phyloP scores from a whole-genome alignment of 306 rosid species.

The Pachyrhizus erosus region DNA sequence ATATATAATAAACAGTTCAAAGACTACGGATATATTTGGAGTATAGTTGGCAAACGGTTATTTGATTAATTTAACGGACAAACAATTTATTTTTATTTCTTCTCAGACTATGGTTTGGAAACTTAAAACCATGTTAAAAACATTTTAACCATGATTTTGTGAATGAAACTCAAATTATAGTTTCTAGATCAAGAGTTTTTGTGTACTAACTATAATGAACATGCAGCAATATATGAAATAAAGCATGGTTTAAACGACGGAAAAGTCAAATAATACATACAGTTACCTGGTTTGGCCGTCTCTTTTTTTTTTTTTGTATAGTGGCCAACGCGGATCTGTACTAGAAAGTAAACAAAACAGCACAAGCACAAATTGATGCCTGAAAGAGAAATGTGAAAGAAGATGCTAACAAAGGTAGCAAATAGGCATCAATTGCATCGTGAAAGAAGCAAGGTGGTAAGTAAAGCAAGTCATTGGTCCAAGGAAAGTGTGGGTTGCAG shows the following conservation, averaged over 20 bases:
- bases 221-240: not conserved
- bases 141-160: not conserved
- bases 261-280: constrained; percentile 35
- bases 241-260: not conserved
- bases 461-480: constrained; percentile 38
- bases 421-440: constrained; percentile 37
- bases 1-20: not conserved
- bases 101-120: not conserved
- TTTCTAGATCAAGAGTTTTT: not conserved
- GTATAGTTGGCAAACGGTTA: not conserved
- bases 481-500: constrained; percentile 47
- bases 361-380: constrained; percentile 43
- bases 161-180: not conserved
- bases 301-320: not conserved
- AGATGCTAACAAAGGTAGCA: constrained; percentile 46
- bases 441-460: constrained; percentile 3
- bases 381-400: constrained; percentile 26
- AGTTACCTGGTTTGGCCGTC: not conserved
- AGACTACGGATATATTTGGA: not conserved
- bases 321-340: constrained; percentile 41
- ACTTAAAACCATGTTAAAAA: not conserved
- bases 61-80: not conserved
- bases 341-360: constrained; percentile 18
- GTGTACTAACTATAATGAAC: not conserved
- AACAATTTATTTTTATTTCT: not conserved